Conservation (phyloP, 306 rosid species). For the Cicer yamashitae region DNA sequence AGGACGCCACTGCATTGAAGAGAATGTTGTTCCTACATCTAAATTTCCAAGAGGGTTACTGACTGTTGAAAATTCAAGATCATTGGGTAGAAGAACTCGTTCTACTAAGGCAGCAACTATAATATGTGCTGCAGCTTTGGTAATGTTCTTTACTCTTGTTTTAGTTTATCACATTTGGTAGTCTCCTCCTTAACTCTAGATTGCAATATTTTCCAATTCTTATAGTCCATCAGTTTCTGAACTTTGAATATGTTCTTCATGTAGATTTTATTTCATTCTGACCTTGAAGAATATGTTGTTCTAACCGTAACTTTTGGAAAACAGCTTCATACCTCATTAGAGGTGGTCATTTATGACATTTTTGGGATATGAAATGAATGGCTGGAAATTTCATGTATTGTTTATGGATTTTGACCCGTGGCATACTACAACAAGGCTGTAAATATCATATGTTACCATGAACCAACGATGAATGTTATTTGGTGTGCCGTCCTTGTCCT, state of each 20-base stretch:
- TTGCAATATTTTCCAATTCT: slow-evolving; percentile 6
- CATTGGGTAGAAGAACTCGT: slow-evolving; percentile 35
- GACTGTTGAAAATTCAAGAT: slow-evolving; percentile 28
- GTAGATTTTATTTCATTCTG: slow-evolving; percentile 11
- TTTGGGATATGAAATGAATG: neutral
- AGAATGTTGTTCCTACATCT: slow-evolving; percentile 36
- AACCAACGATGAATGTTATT: slow-evolving; percentile 5
- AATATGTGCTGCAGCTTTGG: slow-evolving; percentile 63
- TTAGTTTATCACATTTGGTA: slow-evolving; percentile 6
- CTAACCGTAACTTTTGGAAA: neutral
- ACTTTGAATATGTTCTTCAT: neutral
- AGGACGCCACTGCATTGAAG: slow-evolving; percentile 35
- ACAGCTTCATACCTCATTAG: neutral
- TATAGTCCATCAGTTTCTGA: neutral
- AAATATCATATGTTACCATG: slow-evolving; percentile 17
- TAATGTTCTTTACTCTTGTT: slow-evolving; percentile 35
- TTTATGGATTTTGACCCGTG: slow-evolving; percentile 15
- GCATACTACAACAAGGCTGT: slow-evolving; percentile 6
- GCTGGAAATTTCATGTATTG: neutral
- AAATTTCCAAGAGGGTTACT: slow-evolving; percentile 31
- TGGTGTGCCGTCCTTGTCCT: neutral
- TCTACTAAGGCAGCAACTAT: slow-evolving; percentile 38
- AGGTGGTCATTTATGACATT: slow-evolving; percentile 6
- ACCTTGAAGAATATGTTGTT: slow-evolving; percentile 6
- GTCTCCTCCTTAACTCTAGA: slow-evolving; percentile 7